Evolutionary conservation across 78 protist genomes (phyloP), one percentile per base, ranked within the genome.

Genomic region (Dictyostelium citrinum): DNA sequence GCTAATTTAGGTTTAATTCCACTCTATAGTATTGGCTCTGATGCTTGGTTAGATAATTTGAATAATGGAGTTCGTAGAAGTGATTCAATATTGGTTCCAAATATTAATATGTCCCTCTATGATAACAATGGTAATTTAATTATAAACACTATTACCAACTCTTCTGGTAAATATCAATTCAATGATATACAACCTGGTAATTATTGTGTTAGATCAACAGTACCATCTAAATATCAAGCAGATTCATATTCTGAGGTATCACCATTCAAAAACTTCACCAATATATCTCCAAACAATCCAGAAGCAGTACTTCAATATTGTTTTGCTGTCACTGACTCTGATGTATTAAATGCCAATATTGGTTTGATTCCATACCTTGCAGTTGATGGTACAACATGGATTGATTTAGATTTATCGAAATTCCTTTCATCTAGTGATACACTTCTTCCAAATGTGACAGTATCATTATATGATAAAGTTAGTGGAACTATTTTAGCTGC

Each of bases 1-100:
- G 70, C 33, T 4, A 78, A 84, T 60, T 29, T 64, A 5, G 91
- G 91, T 84, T 46, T 84, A 6, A 33, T 31, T 11, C 82, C 79
- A 58, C 14, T 51, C 4, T 49, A 27, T 37, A 27, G 9, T 41
- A 29, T 84, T 39, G 82, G 83, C 17, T n/a, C n/a, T 9, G 49
- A 41, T 35, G 67, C 79, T 22, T 84, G 61, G 79, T 33, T 70
- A 22, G 90, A 83, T 72, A 35, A 31, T 31, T 51, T 33, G 6
- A 51, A 51, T 43, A 31, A 68, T 22, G 81, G 82, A 33, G 72
- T 20, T 14, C 49, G 68, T 49, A 78, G 43, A 29, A 41, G 1
- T 27, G 49, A 46, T 14, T 27, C 83, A 29, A 4, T 10, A 46
- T 14, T 24, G 10, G 68, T 77, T 8, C 41, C 83, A 24, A 46